phyloP scores from a whole-genome alignment of 2,329 filamentous ascomycete genomes.

The Aspergillus bombycis region DNA sequence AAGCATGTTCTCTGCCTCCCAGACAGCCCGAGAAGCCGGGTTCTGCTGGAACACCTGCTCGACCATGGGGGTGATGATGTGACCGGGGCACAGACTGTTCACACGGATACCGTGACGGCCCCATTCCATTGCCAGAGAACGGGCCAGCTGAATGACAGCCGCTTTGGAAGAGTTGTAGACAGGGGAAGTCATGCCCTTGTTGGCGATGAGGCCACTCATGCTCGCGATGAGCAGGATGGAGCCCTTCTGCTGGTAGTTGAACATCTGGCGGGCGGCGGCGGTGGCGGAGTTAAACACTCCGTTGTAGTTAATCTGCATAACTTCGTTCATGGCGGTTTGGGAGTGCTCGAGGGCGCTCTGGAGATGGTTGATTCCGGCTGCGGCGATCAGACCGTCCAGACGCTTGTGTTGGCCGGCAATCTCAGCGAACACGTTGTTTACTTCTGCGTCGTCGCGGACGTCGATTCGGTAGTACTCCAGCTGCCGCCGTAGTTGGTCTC shows the following conservation, averaged over 20 bases:
- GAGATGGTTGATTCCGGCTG: constrained; percentile 48
- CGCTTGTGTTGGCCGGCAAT: constrained; percentile 40
- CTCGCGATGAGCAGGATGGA: constrained; percentile 55
- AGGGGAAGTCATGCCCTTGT: constrained; percentile 48
- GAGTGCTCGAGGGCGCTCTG: constrained; percentile 46
- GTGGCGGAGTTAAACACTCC: constrained; percentile 54
- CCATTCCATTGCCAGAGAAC: constrained; percentile 59
- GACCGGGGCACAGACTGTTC: constrained; percentile 57
- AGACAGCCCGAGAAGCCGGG: constrained; percentile 59
- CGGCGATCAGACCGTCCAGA: constrained; percentile 47
- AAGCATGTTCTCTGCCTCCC: constrained; percentile 55
- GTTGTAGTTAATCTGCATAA: constrained; percentile 54
- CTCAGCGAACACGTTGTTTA: constrained; percentile 38
- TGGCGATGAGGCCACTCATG: constrained; percentile 55
- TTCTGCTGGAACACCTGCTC: constrained; percentile 74
- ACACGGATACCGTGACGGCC: constrained; percentile 55
- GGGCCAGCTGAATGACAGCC: constrained; percentile 55
- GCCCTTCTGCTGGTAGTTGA: constrained; percentile 51
- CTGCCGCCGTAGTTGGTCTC: constrained; percentile 41
- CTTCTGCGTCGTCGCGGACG: constrained; percentile 44
- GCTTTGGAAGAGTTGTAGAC: constrained; percentile 60
- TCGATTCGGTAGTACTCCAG: constrained; percentile 53
- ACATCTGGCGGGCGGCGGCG: constrained; percentile 53
- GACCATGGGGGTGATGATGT: constrained; percentile 73
- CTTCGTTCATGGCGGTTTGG: constrained; percentile 44